phyloP scores from a whole-genome alignment of 441 rosid genomes.

The Isatis lusitanica region DNA sequence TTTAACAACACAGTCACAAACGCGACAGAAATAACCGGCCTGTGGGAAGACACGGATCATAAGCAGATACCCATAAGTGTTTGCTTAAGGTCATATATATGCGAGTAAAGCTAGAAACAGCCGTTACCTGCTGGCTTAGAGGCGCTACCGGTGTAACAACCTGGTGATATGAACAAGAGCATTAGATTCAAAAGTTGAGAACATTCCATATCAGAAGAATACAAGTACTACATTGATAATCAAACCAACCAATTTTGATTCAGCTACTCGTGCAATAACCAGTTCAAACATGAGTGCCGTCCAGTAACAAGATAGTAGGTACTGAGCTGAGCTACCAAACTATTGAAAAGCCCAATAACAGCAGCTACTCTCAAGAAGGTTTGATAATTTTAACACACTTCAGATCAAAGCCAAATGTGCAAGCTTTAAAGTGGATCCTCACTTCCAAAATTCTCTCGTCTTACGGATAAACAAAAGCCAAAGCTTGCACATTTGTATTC shows the following conservation, averaged over 20 bases:
- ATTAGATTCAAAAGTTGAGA: not conserved
- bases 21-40: slow-evolving; percentile 97
- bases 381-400: not conserved
- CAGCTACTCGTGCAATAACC: not conserved
- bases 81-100: not conserved
- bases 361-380: slow-evolving; percentile 15
- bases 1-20: slow-evolving; percentile 96
- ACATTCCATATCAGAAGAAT: not conserved
- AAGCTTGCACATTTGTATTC: slow-evolving; percentile 11
- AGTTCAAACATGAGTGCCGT: slow-evolving; percentile 2
- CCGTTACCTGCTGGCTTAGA: slow-evolving; percentile 89
- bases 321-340: slow-evolving; percentile 13
- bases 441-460: not conserved
- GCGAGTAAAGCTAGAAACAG: slow-evolving; percentile 1
- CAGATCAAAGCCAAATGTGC: not conserved
- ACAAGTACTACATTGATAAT: not conserved
- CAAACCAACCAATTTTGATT: not conserved
- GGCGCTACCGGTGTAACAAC: slow-evolving; percentile 99
- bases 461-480: not conserved
- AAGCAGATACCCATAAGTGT: not conserved
- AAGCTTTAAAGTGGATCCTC: not conserved
- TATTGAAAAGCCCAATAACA: not conserved
- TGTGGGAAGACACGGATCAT: slow-evolving; percentile 40
- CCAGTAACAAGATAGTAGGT: not conserved
- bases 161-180: slow-evolving; percentile 43